Evolutionary conservation across 2,329 filamentous ascomycete species (phyloP).

Genomic region (Neophaeococcomyces mojaviensis): DNA sequence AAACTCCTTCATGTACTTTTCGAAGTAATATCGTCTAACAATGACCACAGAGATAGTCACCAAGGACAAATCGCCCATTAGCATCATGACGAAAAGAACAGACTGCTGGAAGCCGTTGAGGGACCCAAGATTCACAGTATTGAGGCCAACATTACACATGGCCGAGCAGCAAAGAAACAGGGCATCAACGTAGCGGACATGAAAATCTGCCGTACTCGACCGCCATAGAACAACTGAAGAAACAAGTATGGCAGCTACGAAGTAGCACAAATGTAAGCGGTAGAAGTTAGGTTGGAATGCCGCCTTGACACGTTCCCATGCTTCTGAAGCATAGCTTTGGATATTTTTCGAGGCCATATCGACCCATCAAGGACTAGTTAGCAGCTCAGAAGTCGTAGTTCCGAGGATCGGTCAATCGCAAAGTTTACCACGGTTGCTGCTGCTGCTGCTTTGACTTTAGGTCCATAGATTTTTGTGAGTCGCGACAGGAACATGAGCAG

Average conservation of each 20-base stretch:
- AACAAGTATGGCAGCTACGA: slow-evolving; percentile 49
- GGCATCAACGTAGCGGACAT: slow-evolving; percentile 55
- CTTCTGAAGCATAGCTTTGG: background rate
- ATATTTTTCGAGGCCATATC: background rate
- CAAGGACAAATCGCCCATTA: slow-evolving; percentile 60
- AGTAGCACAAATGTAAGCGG: slow-evolving; percentile 61
- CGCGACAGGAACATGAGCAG: no score
- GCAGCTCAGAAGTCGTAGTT: no score
- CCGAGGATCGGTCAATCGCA: no score
- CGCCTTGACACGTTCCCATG: background rate
- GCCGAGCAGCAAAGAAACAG: slow-evolving; percentile 60
- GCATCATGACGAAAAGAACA: slow-evolving; percentile 56
- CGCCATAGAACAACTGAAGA: slow-evolving; percentile 53
- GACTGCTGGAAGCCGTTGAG: slow-evolving; percentile 63
- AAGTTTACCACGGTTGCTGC: no score
- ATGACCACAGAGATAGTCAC: slow-evolving; percentile 58
- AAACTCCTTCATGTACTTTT: slow-evolving; percentile 51
- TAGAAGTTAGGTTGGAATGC: slow-evolving; percentile 47
- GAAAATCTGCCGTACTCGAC: slow-evolving; percentile 27
- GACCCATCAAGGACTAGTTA: background rate
- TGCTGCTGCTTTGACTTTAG: no score
- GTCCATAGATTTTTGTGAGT: no score
- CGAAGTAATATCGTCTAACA: slow-evolving; percentile 55
- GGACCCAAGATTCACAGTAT: slow-evolving; percentile 52
- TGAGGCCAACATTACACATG: slow-evolving; percentile 61